Evolutionary conservation across 805 yeast species (phyloP), one percentile per base, ranked within the genome.

Genomic region (Priceomyces melissophilus): DNA sequence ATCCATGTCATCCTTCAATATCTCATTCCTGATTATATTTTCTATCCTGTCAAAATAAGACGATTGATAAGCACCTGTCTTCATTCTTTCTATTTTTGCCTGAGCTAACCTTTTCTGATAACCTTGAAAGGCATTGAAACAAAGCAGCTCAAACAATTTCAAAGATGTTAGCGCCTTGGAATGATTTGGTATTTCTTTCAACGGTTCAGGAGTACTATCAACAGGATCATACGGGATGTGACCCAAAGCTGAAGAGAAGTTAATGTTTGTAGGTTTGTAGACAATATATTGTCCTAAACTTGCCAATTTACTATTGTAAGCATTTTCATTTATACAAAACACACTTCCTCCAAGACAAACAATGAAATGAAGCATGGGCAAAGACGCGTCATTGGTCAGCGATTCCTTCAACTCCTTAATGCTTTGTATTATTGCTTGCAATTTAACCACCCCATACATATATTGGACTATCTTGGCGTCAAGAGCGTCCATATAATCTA

Each of bases 391-490:
- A 10, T 31, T 37, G 7, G 26, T 35, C 14, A 37, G 31, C 35
- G 17, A 55, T 55, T 12, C 62, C 63, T 34, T 16, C 13, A 35
- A 37, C 7, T 33, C 20, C 16, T 48, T 57, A n/a, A 75, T 49
- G 16, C 67, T 54, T 12, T 65, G 56, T 3, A 61, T 44, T 35
- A 75, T 55, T 27, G 60, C 58, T 29, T 63, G 63, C 17, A 81
- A 51, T 52, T 80, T 81, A 41, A 60, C 54, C 2, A 74, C 61
- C 8, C 80, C 76, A 49, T 78, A 78, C 41, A 71, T 73, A 56
- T 75, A 83, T 54, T 83, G 86, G 3, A 82, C 57, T 15, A 79
- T 66, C 45, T 74, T 73, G 10, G 80, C 77, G 47, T 82, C 88
- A 36, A 72, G 62, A 2, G 76, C 63, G 49, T 73, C 76, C 42